A percentile compares a stretch with the other conserved stretches of the same genome.
These are phyloP conservation scores for Licmophora abbreviata DNA, from an alignment of 108 stramenopile genomes.

Conservation along the genomic window DNA sequence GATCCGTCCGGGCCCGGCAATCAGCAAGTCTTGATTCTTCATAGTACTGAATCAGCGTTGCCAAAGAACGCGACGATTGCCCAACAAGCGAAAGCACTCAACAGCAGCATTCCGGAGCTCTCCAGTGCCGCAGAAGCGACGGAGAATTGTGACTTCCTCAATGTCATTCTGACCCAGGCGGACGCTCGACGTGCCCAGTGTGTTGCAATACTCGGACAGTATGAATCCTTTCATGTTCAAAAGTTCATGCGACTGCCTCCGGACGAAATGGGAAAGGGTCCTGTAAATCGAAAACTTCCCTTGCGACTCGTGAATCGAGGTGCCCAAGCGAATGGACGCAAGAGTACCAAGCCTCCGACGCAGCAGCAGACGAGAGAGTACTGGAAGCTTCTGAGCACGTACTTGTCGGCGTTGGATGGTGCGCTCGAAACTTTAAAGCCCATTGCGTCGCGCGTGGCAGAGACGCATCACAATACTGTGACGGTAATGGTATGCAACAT, in stretches of 20 bases:
- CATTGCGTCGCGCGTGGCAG: constrained; percentile 33
- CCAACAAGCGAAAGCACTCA: too few species aligned
- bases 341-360: constrained; percentile 25
- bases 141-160: constrained; percentile 55
- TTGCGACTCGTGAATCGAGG: constrained; percentile 37
- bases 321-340: constrained; percentile 26
- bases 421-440: constrained; percentile 27
- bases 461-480: constrained; percentile 28
- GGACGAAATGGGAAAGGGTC: constrained; percentile 5
- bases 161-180: constrained; percentile 42
- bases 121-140: constrained; percentile 38
- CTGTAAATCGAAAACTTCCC: constrained; percentile 25
- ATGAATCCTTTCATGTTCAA: constrained; percentile 56
- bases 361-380: constrained; percentile 19
- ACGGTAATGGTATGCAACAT: constrained; percentile 45
- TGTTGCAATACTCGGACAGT: constrained; percentile 44
- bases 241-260: constrained; percentile 38
- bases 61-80: not conserved
- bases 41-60: constrained; percentile 9
- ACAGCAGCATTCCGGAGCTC: too few species aligned
- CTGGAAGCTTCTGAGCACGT: constrained; percentile 35
- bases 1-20: constrained; percentile 32
- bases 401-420: constrained; percentile 30
- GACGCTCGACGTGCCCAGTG: constrained; percentile 26
- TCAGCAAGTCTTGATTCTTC: constrained; percentile 56